phyloP scores from a whole-genome alignment of 2,329 filamentous ascomycete genomes.

The Helotiales sp. region DNA sequence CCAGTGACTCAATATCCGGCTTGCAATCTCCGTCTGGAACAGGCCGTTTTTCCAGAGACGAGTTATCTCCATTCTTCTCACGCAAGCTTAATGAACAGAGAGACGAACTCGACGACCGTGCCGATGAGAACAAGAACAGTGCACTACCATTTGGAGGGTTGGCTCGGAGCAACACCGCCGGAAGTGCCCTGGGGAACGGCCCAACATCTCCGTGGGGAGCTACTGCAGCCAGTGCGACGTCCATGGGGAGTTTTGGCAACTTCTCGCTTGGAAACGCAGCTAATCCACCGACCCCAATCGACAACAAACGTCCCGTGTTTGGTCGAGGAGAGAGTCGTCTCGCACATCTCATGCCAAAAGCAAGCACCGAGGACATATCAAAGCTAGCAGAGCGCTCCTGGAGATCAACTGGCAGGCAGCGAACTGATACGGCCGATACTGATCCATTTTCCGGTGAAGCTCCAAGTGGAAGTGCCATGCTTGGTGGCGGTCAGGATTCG shows the following conservation, averaged over 20 bases:
- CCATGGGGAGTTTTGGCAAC: constrained; percentile 85
- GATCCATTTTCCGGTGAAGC: constrained; percentile 72
- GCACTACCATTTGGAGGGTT: constrained; percentile 46
- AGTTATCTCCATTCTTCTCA: constrained; percentile 57
- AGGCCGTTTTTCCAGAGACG: constrained; percentile 62
- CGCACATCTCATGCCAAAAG: constrained; percentile 81
- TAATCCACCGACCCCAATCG: constrained; percentile 55
- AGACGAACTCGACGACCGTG: constrained; percentile 53
- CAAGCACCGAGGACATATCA: constrained; percentile 64
- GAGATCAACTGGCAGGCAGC: constrained; percentile 52
- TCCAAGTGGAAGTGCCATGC: constrained; percentile 67
- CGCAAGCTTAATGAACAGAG: constrained; percentile 55
- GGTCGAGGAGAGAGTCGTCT: constrained; percentile 79
- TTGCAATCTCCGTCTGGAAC: constrained; percentile 61
- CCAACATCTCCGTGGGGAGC: constrained; percentile 47
- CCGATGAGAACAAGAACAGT: constrained; percentile 45
- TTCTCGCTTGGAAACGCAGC: constrained; percentile 66
- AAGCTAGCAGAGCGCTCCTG: constrained; percentile 57
- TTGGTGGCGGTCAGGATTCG: constrained; percentile 74
- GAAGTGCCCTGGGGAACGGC: constrained; percentile 45
- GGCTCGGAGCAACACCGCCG: constrained; percentile 55
- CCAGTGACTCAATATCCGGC: constrained; percentile 65
- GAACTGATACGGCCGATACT: constrained; percentile 75
- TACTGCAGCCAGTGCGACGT: constrained; percentile 54
- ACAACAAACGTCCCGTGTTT: constrained; percentile 71